A percentile compares a stretch with the other conserved stretches of the same genome.
Conservation (phyloP, 495 filamentous ascomycete species). For the Aspergillus indologenus region DNA sequence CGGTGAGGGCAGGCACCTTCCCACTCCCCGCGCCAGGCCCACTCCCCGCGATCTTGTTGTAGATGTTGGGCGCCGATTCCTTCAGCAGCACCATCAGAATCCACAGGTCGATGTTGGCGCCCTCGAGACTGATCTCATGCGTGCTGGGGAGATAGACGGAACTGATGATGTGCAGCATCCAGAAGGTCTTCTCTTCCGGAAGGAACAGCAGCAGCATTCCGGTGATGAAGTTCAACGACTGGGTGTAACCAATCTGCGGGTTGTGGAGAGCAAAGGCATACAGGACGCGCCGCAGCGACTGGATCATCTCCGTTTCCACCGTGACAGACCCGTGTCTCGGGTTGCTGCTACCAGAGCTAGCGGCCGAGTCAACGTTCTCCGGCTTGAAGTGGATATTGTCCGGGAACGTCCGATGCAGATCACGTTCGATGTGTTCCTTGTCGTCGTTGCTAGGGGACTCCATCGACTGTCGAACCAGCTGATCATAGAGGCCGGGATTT, state of each 20-base stretch:
- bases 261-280: conserved; percentile 87
- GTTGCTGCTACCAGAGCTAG: conserved; percentile 30
- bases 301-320: conserved; percentile 72
- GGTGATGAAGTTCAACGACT: conserved; percentile 96
- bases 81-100: conserved; percentile 84
- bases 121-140: conserved; percentile 87
- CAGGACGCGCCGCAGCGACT: conserved; percentile 77
- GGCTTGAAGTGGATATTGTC: conserved; percentile 93
- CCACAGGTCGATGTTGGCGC: conserved; percentile 90
- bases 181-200: conserved; percentile 86
- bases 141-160: conserved; percentile 85
- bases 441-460: conserved; percentile 64
- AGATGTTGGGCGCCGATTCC: conserved; percentile 81
- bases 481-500: conserved; percentile 69
- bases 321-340: conserved; percentile 33
- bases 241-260: conserved; percentile 89
- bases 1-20: conserved; percentile 42
- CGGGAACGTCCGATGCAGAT: conserved; percentile 92
- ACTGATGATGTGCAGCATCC: conserved; percentile 92
- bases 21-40: conserved; percentile 50
- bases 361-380: conserved; percentile 36
- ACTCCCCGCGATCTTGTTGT: conserved; percentile 82
- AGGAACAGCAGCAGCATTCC: conserved; percentile 92
- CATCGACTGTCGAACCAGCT: conserved; percentile 61
- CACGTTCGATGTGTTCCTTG: conserved; percentile 89